These are phyloP conservation scores for Mycosphaerella sp. DNA, from an alignment of 2,329 filamentous ascomycete genomes.

Conservation along the genomic window DNA sequence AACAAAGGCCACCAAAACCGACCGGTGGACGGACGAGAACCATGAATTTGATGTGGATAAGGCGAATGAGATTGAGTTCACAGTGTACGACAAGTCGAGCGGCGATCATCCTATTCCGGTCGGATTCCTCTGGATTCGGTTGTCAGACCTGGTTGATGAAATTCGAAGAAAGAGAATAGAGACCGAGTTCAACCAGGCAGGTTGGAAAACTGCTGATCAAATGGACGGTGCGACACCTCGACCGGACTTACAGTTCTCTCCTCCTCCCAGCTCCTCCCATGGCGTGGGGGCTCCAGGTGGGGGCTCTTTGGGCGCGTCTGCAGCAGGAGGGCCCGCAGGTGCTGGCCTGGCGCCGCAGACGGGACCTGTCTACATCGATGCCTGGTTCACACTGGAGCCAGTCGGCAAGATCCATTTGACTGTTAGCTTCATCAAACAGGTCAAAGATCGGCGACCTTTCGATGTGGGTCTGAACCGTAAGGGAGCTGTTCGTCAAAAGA, in stretches of 20 bases:
- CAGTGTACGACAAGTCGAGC: conserved; percentile 84
- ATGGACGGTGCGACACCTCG: conserved; percentile 62
- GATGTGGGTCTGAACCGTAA: conserved; percentile 90
- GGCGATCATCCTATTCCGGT: conserved; percentile 85
- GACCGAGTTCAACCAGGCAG: conserved; percentile 85
- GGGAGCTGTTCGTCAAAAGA: conserved; percentile 92
- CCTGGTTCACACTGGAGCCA: conserved; percentile 96
- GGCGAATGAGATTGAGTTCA: conserved; percentile 96
- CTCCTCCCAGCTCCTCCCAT: conserved; percentile 39
- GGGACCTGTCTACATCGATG: conserved; percentile 62
- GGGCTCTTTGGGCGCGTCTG: conserved; percentile 33
- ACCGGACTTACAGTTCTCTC: conserved; percentile 50
- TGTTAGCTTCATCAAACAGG: conserved; percentile 87
- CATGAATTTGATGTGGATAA: conserved; percentile 95
- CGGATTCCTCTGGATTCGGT: conserved; percentile 89
- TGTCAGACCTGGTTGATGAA: conserved; percentile 96
- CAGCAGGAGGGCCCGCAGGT: conserved; percentile 35
- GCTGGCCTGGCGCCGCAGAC: conserved; percentile 45
- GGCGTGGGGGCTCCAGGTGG: conserved; percentile 27
- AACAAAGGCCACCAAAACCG: conserved; percentile 76
- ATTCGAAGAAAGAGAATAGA: conserved; percentile 97
- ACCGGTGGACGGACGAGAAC: conserved; percentile 85
- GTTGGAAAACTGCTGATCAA: conserved; percentile 95
- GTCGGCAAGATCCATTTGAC: conserved; percentile 87
- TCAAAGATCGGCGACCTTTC: conserved; percentile 71